Evolutionary conservation across 2,329 filamentous ascomycete species (phyloP), one percentile per base, ranked within the genome.

Genomic region (Fusarium acutatum): DNA sequence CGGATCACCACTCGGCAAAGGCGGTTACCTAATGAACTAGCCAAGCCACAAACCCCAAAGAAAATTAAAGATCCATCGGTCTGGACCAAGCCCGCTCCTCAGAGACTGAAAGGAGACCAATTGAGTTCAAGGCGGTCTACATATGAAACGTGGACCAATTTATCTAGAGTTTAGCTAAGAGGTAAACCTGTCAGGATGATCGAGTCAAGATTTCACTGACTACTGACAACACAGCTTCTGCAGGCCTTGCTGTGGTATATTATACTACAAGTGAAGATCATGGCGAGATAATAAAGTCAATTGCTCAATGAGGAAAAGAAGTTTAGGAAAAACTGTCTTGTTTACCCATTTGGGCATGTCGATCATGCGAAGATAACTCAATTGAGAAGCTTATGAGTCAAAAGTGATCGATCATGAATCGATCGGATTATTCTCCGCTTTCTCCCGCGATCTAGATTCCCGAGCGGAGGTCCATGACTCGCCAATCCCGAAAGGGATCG

Each of bases 1-100:
- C 26, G 8, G 15, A 11, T 20, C 26, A 26, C 13, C 10, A 2
- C 0, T 20, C 26, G 37, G 26, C 52, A 56, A 41, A 41, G 7
- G 9, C 11, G 22, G 6, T 14, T 26, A 0, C 3, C n/a, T 8
- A 26, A 22, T 1, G 0, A 3, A 1, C 26, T 32, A 18, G 35
- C 2, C 35, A 9, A 41, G 26, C 26, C 22, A 41, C 26, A n/a
- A 17, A 2, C 12, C 2, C 1, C 14, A 30, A 9, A 12, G 9
- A 13, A 24, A 28, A 38, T 37, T 26, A 28, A 26, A 28, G 17
- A 11, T 30, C 0, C 7, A 12, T 32, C 2, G 2, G 28, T 22
- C 37, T 43, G 3, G 53, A 22, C 37, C 28, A 24, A 30, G 6
- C 22, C 22, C n/a, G n/a, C 8, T 32, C 5, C 2, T 12, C 8